These are phyloP conservation scores for Psilocybe tampanensis DNA, from an alignment of 768 basidiomycete genomes.

Conservation along the genomic window DNA sequence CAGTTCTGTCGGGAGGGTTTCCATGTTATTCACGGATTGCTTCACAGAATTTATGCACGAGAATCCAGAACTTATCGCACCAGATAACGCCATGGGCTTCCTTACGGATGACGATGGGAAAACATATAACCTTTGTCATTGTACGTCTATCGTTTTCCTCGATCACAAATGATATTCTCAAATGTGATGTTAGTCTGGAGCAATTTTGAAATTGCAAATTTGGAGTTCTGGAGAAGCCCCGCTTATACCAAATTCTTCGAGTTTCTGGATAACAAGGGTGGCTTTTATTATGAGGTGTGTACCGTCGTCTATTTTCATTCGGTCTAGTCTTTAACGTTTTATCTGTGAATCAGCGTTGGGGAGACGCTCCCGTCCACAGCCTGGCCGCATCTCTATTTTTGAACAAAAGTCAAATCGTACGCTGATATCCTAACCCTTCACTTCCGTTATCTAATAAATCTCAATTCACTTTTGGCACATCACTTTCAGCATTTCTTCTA, in stretches of 20 bases:
- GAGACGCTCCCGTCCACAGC: conserved; percentile 89
- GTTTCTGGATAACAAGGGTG: conserved; percentile 75
- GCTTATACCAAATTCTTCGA: conserved; percentile 86
- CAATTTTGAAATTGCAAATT: conserved; percentile 89
- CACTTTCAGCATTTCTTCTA: conserved; percentile 77
- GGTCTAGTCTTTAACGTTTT: background rate
- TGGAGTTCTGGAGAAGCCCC: conserved; percentile 84
- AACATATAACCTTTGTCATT: conserved; percentile 78
- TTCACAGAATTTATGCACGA: conserved; percentile 65
- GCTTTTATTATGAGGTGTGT: conserved; percentile 85
- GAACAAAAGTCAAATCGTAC: conserved; percentile 79
- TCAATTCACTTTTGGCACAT: too few species aligned
- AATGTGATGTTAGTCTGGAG: conserved; percentile 74
- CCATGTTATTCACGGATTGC: background rate
- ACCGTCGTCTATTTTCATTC: background rate
- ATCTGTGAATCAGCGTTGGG: conserved; percentile 67
- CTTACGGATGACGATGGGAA: conserved; percentile 76
- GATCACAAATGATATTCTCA: background rate
- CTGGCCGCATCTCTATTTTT: conserved; percentile 92
- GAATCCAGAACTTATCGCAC: conserved; percentile 60
- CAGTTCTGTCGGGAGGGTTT: background rate
- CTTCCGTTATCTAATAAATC: background rate
- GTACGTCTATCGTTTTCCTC: conserved; percentile 36
- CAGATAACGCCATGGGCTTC: conserved; percentile 81
- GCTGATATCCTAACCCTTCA: background rate